phyloP scores from a whole-genome alignment of 2,329 filamentous ascomycete species.

The Daldinia sp. region DNA sequence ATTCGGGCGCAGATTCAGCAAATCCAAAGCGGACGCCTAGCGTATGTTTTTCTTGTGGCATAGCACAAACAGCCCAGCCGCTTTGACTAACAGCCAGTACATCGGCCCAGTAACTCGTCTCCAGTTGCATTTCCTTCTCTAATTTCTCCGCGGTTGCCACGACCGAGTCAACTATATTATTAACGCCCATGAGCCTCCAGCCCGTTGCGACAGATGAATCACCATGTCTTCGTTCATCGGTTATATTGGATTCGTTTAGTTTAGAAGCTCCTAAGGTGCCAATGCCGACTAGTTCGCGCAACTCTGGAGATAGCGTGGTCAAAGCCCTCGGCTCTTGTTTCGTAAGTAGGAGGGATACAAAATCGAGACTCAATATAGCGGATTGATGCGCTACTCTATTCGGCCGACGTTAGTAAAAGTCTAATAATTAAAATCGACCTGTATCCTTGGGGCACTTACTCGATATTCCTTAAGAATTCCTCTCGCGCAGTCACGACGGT shows the following conservation, averaged over 20 bases:
- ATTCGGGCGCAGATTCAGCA: conserved; percentile 71
- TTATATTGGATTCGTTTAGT: conserved; percentile 67
- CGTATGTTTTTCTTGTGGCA: conserved; percentile 76
- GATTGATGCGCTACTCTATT: conserved; percentile 63
- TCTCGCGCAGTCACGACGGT: conserved; percentile 58
- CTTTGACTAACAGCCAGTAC: conserved; percentile 81
- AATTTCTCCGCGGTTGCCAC: conserved; percentile 75
- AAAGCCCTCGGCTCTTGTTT: conserved; percentile 79
- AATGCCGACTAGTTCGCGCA: conserved; percentile 76
- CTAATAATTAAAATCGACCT: conserved; percentile 9
- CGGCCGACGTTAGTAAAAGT: conserved; percentile 19
- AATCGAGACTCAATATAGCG: conserved; percentile 77
- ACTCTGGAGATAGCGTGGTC: conserved; percentile 71
- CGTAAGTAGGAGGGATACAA: conserved; percentile 83
- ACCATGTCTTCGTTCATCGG: conserved; percentile 63
- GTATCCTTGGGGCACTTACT: conserved; percentile 52
- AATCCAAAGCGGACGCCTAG: conserved; percentile 92
- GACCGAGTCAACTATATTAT: conserved; percentile 76
- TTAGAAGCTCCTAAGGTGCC: conserved; percentile 77
- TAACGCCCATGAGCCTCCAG: conserved; percentile 81
- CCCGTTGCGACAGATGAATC: conserved; percentile 68
- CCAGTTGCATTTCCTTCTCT: conserved; percentile 77
- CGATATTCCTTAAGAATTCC: conserved; percentile 65
- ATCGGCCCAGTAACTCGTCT: conserved; percentile 90
- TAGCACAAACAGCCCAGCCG: conserved; percentile 84